Conservation (phyloP, 768 basidiomycete genomes). For the Podaxis pistillaris region DNA sequence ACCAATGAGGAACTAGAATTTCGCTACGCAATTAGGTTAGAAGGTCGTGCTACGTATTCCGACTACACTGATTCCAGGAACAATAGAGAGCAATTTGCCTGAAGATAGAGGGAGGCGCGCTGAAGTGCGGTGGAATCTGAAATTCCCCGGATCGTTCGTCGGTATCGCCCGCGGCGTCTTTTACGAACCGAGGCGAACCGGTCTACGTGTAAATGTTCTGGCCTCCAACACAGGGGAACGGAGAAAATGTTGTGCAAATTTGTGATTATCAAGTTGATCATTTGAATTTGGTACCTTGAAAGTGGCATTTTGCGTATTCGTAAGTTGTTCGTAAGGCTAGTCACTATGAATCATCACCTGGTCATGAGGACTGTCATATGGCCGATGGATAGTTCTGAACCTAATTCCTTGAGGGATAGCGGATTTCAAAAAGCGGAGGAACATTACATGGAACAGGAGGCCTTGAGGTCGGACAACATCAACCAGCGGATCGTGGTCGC, state of each 20-base stretch:
- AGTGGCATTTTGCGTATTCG: background rate
- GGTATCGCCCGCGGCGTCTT: background rate
- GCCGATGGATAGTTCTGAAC: background rate
- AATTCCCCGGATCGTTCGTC: background rate
- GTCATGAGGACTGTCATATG: background rate
- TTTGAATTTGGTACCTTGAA: background rate
- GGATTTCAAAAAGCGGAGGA: background rate
- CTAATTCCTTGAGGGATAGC: background rate
- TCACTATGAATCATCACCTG: background rate
- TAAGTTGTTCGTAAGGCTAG: background rate
- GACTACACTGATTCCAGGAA: constrained; percentile 1
- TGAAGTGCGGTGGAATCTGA: background rate
- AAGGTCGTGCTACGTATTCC: background rate
- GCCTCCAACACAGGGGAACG: no score
- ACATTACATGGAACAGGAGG: background rate
- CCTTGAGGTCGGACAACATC: background rate
- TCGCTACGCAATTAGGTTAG: background rate
- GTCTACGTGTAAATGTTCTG: no score
- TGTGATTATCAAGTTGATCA: background rate
- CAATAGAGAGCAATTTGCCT: background rate
- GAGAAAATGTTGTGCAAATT: background rate
- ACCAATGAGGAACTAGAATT: background rate
- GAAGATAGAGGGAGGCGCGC: background rate
- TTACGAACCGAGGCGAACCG: background rate
- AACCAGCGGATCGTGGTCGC: background rate